A percentile compares a stretch with the other conserved stretches of the same genome.
phyloP scores from a whole-genome alignment of 805 yeast species.

The Tetrapisispora phaffii region DNA sequence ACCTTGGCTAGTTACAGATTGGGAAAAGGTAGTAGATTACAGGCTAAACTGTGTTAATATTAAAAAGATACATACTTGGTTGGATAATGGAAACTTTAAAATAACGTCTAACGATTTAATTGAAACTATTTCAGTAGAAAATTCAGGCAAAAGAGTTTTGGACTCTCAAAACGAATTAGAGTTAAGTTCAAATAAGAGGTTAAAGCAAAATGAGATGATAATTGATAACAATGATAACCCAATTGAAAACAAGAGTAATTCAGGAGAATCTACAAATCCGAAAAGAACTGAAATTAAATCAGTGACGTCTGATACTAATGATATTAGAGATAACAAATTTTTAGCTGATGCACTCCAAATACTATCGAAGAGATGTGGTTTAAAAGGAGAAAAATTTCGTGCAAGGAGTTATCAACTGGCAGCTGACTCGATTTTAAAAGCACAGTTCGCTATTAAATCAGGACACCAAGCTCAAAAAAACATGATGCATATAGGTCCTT shows the following conservation, averaged over 20 bases:
- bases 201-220: not conserved
- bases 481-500: slow-evolving; percentile 19
- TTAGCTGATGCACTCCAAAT: slow-evolving; percentile 13
- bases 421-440: slow-evolving; percentile 13
- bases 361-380: slow-evolving; percentile 16
- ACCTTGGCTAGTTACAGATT: slow-evolving; percentile 5
- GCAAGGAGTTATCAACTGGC: slow-evolving; percentile 24
- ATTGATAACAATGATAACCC: not conserved
- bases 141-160: not conserved
- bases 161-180: not conserved
- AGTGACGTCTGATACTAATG: not conserved
- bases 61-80: slow-evolving; percentile 14
- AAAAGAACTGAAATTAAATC: not conserved
- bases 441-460: slow-evolving; percentile 15
- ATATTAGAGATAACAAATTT: slow-evolving; percentile 6
- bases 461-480: slow-evolving; percentile 20
- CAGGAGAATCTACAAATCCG: not conserved
- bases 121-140: not conserved
- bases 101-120: not conserved
- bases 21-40: slow-evolving; percentile 5
- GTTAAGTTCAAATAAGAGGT: not conserved
- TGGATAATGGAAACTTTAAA: not conserved
- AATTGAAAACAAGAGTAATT: not conserved
- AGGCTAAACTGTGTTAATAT: slow-evolving; percentile 9
- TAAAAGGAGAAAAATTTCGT: slow-evolving; percentile 23